These are phyloP conservation scores for Alternaria burnsii DNA, from an alignment of 2,329 filamentous ascomycete genomes.

Conservation along the genomic window DNA sequence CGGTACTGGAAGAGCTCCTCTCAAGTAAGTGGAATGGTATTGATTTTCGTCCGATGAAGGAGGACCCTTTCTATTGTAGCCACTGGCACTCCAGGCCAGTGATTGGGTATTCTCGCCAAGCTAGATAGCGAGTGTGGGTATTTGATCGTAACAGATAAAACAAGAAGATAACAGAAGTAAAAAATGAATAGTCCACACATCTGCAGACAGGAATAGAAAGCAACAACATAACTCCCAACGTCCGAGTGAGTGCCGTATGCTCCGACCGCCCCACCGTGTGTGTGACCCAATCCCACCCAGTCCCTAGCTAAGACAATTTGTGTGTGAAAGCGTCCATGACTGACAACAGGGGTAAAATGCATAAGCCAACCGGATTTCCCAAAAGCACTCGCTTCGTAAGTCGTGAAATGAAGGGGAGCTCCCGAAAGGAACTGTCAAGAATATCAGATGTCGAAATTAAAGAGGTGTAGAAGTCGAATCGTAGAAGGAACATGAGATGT, in stretches of 20 bases:
- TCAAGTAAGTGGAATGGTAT: constrained; percentile 21
- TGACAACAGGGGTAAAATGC: constrained; percentile 44
- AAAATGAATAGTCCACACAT: constrained; percentile 22
- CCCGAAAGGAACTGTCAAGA: constrained; percentile 28
- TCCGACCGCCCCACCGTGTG: constrained; percentile 32
- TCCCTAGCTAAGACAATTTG: constrained; percentile 47
- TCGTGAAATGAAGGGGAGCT: constrained; percentile 41
- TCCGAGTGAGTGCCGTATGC: constrained; percentile 25
- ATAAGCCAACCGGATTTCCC: constrained; percentile 36
- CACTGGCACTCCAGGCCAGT: constrained; percentile 30
- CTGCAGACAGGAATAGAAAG: constrained; percentile 14
- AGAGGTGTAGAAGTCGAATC: constrained; percentile 27
- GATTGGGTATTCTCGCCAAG: constrained; percentile 31
- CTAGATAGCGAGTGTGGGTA: constrained; percentile 42
- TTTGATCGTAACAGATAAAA: constrained; percentile 17
- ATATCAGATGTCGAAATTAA: constrained; percentile 32
- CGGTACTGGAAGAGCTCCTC: neutral
- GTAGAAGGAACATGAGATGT: constrained; percentile 6
- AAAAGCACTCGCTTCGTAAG: constrained; percentile 52
- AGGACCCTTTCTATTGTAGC: constrained; percentile 47
- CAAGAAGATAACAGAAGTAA: constrained; percentile 10
- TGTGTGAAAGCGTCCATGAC: constrained; percentile 33
- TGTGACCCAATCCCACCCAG: constrained; percentile 30
- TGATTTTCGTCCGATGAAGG: constrained; percentile 49
- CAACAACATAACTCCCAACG: constrained; percentile 14